A percentile compares a stretch with the other conserved stretches of the same genome.
These are phyloP conservation scores for Chytriomyces sp. DNA, from an alignment of 192 early-diverging fungal genomes.

Conservation along the genomic window DNA sequence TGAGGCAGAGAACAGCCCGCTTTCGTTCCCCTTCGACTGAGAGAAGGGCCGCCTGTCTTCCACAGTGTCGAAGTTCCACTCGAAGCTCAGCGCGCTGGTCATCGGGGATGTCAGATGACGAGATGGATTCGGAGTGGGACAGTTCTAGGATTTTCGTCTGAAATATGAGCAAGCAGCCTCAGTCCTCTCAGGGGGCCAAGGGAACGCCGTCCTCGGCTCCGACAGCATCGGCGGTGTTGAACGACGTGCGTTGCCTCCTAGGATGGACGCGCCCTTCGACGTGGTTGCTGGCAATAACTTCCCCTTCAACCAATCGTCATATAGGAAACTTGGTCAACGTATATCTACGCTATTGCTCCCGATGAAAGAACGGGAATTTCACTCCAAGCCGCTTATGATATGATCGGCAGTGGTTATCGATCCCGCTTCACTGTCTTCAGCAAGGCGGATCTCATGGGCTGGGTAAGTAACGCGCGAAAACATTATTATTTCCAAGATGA, in stretches of 20 bases:
- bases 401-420: conserved; percentile 43
- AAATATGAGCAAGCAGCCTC: conserved; percentile 11
- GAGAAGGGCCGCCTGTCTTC: too few species aligned
- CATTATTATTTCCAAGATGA: not conserved
- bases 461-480: conserved; percentile 34
- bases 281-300: not conserved
- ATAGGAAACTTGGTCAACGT: conserved; percentile 13
- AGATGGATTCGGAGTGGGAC: not conserved
- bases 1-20: not conserved
- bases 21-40: too few species aligned
- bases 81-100: not conserved
- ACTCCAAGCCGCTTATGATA: conserved; percentile 34
- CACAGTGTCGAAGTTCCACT: not conserved
- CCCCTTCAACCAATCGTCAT: too few species aligned
- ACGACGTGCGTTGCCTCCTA: not conserved
- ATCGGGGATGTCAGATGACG: not conserved
- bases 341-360: conserved; percentile 11
- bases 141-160: not conserved
- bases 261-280: not conserved
- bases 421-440: conserved; percentile 43
- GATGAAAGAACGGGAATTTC: conserved; percentile 5
- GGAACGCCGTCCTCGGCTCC: not conserved
- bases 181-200: not conserved
- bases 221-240: not conserved
- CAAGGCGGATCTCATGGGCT: conserved; percentile 41